These are phyloP conservation scores for Xerocomus amazonicus DNA, from an alignment of 1,284 basidiomycete genomes.

Conservation along the genomic window DNA sequence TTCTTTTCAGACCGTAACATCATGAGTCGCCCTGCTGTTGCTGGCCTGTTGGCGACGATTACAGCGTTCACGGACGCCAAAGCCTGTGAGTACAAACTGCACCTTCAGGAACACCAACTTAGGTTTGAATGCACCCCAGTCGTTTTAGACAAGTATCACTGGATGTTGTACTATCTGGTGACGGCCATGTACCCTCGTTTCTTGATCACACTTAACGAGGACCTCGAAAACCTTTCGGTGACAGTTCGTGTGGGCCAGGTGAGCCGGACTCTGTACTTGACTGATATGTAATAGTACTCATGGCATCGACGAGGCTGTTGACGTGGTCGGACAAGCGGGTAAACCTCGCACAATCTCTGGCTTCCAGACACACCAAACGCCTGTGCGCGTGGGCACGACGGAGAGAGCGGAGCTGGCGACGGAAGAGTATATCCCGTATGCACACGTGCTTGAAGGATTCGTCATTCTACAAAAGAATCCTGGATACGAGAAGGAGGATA, in stretches of 20 bases:
- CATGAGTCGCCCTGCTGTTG: constrained; percentile 86
- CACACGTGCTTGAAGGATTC: constrained; percentile 86
- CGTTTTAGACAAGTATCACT: constrained; percentile 92
- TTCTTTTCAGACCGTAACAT: constrained; percentile 94
- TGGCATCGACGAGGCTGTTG: constrained; percentile 58
- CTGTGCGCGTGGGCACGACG: constrained; percentile 89
- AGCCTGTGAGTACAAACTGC: constrained; percentile 59
- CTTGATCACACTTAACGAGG: constrained; percentile 94
- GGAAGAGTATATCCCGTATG: constrained; percentile 93
- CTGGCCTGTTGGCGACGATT: constrained; percentile 87
- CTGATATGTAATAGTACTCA: constrained; percentile 2
- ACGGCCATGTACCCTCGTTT: constrained; percentile 98
- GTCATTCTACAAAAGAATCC: constrained; percentile 86
- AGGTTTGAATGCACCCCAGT: constrained; percentile 44
- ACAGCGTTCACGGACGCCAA: constrained; percentile 94
- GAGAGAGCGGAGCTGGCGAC: constrained; percentile 96
- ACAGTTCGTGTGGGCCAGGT: constrained; percentile 95
- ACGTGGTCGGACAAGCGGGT: constrained; percentile 88
- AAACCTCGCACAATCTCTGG: constrained; percentile 90
- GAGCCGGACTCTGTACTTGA: constrained; percentile 16
- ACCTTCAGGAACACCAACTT: constrained; percentile 2
- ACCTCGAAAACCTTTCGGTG: constrained; percentile 80
- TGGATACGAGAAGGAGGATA: constrained; percentile 78
- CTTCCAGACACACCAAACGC: constrained; percentile 97
- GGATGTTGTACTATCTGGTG: constrained; percentile 97